Percentiles rank a stretch among this genome's conserved stretches.
These are phyloP conservation scores for bread wheat (Triticum aestivum) DNA, from an alignment of 176 grass and related monocot species.

Conservation along the genomic window IWGSC_CS_RefSeq_v2.1 NC_057812.1:267725246-267725745, in stretches of 20 bases:
- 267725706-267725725: slow-evolving; percentile 49
- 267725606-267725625: slow-evolving; percentile 45
- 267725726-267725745: slow-evolving; percentile 45
- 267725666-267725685: slow-evolving; percentile 40
- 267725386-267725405: slow-evolving; percentile 52
- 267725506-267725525: slow-evolving; percentile 31
- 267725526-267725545: slow-evolving; percentile 22
- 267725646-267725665: slow-evolving; percentile 47
- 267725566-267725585: slow-evolving; percentile 30
- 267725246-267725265: slow-evolving; percentile 49
- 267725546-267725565: slow-evolving; percentile 40
- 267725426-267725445: not conserved
- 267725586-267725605: slow-evolving; percentile 39
- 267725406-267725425: slow-evolving; percentile 58
- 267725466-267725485: not conserved
- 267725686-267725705: slow-evolving; percentile 44
- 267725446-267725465: not conserved
- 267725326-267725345: slow-evolving; percentile 30
- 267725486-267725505: slow-evolving; percentile 30
- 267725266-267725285: slow-evolving; percentile 23
- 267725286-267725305: slow-evolving; percentile 19
- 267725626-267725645: not conserved
- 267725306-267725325: slow-evolving; percentile 34
- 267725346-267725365: not conserved
- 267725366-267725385: slow-evolving; percentile 35